Evolutionary conservation across 495 filamentous ascomycete genomes (phyloP), one percentile per base, ranked within the genome.

Genomic region (Wilcoxina mikolae): DNA sequence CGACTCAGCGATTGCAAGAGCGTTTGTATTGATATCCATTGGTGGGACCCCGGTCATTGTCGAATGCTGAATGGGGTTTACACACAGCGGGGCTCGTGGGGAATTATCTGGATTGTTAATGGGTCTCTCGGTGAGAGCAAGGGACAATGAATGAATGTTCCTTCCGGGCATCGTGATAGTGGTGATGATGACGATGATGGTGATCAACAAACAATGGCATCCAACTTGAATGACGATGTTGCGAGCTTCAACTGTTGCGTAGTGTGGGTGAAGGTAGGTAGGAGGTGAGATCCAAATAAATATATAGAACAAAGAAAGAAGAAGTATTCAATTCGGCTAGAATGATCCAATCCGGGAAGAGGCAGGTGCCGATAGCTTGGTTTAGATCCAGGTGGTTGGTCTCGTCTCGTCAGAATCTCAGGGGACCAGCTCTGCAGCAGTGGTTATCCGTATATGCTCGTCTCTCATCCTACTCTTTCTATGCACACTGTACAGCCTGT

Each of bases 71-170:
- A 18, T 18, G 1, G 35, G 35, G 15, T 5, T 1, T 39, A 18
- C 35, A 39, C 35, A 39, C 20, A 18, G 35, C 15, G 35, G 35
- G 35, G 35, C 20, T 39, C 35, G 35, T 5, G 35, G 35, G 35
- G 35, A 39, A 39, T 18, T 18, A 18, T 39, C 20, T 39, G 20
- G 35, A 18, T 12, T 39, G 35, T 39, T 39, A 39, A 39, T 39
- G 12, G 15, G 35, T 39, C 35, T 18, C 35, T 39, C 35, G 46
- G 46, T 28, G 23, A 29, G 46, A 11, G 46, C 24, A 29, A 49
- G 46, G 27, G 56, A 60, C 24, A 64, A 44, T 33, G 60, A 59
- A 18, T 63, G 56, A 26, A 54, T 57, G 49, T 60, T 64, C 58
- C 60, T 64, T 45, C 50, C 59, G 23, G 60, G 62, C 61, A 64